Evolutionary conservation across 495 filamentous ascomycete genomes (phyloP), one percentile per base, ranked within the genome.

Genomic region (Barbatosphaeria neglecta): DNA sequence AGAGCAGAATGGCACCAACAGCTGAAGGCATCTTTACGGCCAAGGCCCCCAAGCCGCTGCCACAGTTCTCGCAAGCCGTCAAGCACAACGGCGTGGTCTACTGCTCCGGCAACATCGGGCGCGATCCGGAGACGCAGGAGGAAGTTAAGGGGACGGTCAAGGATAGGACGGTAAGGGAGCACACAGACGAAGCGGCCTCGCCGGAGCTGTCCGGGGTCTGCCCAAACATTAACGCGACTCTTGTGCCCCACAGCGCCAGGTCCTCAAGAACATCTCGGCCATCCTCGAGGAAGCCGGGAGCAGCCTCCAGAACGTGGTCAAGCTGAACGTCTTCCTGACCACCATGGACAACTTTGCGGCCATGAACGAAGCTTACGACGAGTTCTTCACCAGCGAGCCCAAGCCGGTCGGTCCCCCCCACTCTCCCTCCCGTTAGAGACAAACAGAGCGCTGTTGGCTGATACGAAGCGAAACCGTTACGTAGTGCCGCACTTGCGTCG

Each of bases 241-340:
- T 5, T 13, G 20, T 6, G 19, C n/a, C n/a, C n/a, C n/a, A n/a
- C 24, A 73, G 66, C 53, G 54, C 35, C 74, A 73, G 66, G 70
- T 66, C 25, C 67, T 81, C 46, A 75, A 71, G 49, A 86, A 83
- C 61, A 65, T 86, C 11, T 67, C 71, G 5, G 68, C 69, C 40
- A 67, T 85, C 22, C 80, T 84, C 47, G 68, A 75, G 39, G 77
- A 70, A 19, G 77, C 78, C 3, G 79, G 78, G 3, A 76, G 73
- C 44, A 68, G 65, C 37, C 61, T 83, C 40, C 61, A 68, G 17
- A 80, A 82, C 49, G 75, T 80, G 1, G 70, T 84, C 55, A 82
- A 84, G 62, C 72, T 81, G 48, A 82, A 81, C 53, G 68, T 84
- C 27, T 87, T 82, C 56, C 50, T 87, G 16, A 77, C 75, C 6